These are phyloP conservation scores for Amorphotheca resinae DNA, from an alignment of 495 filamentous ascomycete genomes.

Conservation along the genomic window DNA sequence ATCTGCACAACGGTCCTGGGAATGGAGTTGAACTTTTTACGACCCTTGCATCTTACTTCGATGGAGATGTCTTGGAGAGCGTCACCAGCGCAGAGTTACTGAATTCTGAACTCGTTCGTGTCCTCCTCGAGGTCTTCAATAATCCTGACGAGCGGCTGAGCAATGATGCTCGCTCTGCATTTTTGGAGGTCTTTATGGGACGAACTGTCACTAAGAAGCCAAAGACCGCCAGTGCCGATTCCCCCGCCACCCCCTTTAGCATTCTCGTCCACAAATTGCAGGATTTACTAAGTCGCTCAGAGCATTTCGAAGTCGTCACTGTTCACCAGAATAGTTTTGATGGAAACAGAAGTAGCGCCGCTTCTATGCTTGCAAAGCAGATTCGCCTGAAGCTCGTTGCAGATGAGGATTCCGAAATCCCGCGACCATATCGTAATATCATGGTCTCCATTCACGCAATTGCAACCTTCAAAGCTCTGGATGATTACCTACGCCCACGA, in stretches of 20 bases:
- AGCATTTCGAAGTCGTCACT: slow-evolving; percentile 96
- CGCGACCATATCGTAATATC: slow-evolving; percentile 72
- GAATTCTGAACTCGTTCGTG: slow-evolving; percentile 75
- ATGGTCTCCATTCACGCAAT: slow-evolving; percentile 99
- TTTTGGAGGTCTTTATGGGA: slow-evolving; percentile 93
- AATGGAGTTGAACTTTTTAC: slow-evolving; percentile 55
- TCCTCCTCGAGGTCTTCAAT: slow-evolving; percentile 70
- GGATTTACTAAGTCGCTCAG: slow-evolving; percentile 86
- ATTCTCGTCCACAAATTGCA: slow-evolving; percentile 88
- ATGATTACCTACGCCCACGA: slow-evolving; percentile 88
- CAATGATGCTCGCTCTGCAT: slow-evolving; percentile 60
- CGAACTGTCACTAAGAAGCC: slow-evolving; percentile 47
- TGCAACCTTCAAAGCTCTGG: slow-evolving; percentile 91
- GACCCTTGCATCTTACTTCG: slow-evolving; percentile 75
- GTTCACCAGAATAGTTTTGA: slow-evolving; percentile 90
- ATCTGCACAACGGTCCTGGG: slow-evolving; percentile 40
- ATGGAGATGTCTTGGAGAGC: slow-evolving; percentile 73
- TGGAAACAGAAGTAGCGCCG: slow-evolving; percentile 79
- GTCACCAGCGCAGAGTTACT: slow-evolving; percentile 96
- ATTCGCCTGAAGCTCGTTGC: slow-evolving; percentile 80
- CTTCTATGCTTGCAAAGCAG: slow-evolving; percentile 95
- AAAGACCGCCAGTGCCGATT: slow-evolving; percentile 47
- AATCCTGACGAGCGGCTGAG: slow-evolving; percentile 44
- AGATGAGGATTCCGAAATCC: slow-evolving; percentile 83
- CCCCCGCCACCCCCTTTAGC: slow-evolving; percentile 73